Base-by-base conservation (phyloP, 805 yeast genomes). In the Saturnispora halmiae region DNA sequence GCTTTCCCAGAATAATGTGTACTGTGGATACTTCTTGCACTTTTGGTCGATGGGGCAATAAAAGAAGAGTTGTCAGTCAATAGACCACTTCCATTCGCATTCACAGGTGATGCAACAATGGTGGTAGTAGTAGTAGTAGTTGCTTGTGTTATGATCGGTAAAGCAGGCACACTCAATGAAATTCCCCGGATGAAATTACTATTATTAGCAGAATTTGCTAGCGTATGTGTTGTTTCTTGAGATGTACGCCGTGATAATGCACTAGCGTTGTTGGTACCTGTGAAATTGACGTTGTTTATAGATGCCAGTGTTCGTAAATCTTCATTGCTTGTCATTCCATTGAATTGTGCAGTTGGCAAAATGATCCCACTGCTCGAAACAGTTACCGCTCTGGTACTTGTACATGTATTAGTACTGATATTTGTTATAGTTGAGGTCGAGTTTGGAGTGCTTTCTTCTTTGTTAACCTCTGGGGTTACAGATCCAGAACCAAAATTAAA, bases 131-230 rank as follows among this genome's bases (percentile, higher is more conserved):
- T 49, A 0, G 62, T 59, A 2, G 65, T 60, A 1, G 65, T 60
- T 13, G 65, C 61, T 31, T 57, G 61, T 2, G 65, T 60, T 2
- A 60, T 59, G 6, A 60, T 59, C 11, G 65, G 65, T 24, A 60
- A 42, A 1, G 65, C 65, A 11, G 64, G 62, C 1, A 60, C 49
- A 1, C 62, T 61, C 7, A 58, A 39, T 22, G 59, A 49, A 18
- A 60, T 48, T 38, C 53, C 51, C 26, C 46, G 47, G 29, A 56
- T 48, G 2, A 63, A 63, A 38, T 59, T 59, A 13, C 13, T 30
- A 44, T 34, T 44, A 13, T 11, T 31, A 18, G 34, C 22, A 24
- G 50, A 22, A 11, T 20, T 30, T 8, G 14, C 32, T 2, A 39
- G 34, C 6, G 47, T 28, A n/a, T 40, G 18, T 3, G 42, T 39